Conservation (phyloP, 1,284 basidiomycete species). For the Trametes sp. region DNA sequence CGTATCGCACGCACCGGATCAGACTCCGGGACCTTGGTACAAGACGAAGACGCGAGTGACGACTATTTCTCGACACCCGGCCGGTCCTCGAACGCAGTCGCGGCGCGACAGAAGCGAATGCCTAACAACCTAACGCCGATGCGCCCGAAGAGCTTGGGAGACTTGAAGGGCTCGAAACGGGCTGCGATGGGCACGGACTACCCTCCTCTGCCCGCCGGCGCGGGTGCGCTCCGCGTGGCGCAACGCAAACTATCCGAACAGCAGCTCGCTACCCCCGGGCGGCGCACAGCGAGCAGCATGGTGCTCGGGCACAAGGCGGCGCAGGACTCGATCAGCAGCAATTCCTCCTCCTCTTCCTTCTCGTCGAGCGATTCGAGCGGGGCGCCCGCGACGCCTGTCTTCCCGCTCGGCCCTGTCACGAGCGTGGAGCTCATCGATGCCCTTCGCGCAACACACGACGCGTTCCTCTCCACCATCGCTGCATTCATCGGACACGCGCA, state of each 20-base stretch:
- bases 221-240: constrained; percentile 24
- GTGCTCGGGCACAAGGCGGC: constrained; percentile 49
- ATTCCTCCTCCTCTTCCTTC: constrained; percentile 70
- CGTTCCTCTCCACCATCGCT: constrained; percentile 92
- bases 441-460: constrained; percentile 82
- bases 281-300: constrained; percentile 23
- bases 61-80: constrained; percentile 34
- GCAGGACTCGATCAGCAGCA: constrained; percentile 66
- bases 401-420: constrained; percentile 75
- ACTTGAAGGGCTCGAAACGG: constrained; percentile 52
- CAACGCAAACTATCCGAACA: constrained; percentile 31
- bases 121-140: constrained; percentile 44
- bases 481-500: constrained; percentile 98
- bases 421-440: constrained; percentile 73
- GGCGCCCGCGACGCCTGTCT: constrained; percentile 57
- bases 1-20: constrained; percentile 47
- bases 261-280: constrained; percentile 26
- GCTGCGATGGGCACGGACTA: constrained; percentile 31
- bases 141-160: constrained; percentile 61
- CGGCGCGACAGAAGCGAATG: constrained; percentile 34
- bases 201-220: constrained; percentile 40
- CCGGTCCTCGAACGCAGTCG: constrained; percentile 34
- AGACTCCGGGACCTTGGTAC: constrained; percentile 36
- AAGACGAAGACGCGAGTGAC: constrained; percentile 33
- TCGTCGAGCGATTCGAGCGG: constrained; percentile 49